Base-by-base conservation (phyloP, 2,329 filamentous ascomycete genomes). In the Chrysoporthe cubensis region DNA sequence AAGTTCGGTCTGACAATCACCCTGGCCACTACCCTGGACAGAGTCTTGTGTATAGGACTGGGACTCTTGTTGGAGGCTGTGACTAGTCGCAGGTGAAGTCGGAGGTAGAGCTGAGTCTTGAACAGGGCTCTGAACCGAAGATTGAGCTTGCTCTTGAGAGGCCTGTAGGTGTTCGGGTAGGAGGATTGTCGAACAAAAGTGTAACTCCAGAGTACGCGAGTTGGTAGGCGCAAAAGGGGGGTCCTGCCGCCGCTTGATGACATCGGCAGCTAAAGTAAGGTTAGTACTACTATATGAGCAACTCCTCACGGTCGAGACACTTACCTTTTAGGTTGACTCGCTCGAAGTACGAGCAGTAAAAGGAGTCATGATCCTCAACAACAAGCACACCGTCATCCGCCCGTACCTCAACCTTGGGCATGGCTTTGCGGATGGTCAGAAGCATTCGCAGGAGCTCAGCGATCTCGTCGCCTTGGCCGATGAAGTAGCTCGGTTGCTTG, bases 371-470 rank as follows among this genome's bases (percentile, higher is more conserved):
- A 32, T 84, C 82, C 42, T 82, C 79, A 0, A 82, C 80, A 3
- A 80, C 75, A 14, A 88, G 77, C 63, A 85, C 83, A 2, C 83
- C 84, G 62, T 87, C 80, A 0, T 78, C 73, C 50, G 80, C 78
- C 1, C 81, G 78, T 40, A 77, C 74, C 34, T 78, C 74, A 0
- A 85, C 87, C 70, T 83, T 83, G 1, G 88, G 88, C 5, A 89
- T 80, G 0, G 86, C 84, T 69, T 86, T 85, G 50, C 88, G 82
- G 66, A 89, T 89, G n/a, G 80, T 80, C 11, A 90, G 76, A 4
- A 91, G 81, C 85, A 90, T 88, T 74, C 85, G 84, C 62, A 90
- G 75, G 50, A 90, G 77, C 57, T 86, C 82, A 5, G 87, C 86
- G 7, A 90, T 80, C 44, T 84, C 83, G 58, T 85, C 83, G 18